phyloP scores from a whole-genome alignment of 495 filamentous ascomycete genomes.

The Penicillium coprophilum region DNA sequence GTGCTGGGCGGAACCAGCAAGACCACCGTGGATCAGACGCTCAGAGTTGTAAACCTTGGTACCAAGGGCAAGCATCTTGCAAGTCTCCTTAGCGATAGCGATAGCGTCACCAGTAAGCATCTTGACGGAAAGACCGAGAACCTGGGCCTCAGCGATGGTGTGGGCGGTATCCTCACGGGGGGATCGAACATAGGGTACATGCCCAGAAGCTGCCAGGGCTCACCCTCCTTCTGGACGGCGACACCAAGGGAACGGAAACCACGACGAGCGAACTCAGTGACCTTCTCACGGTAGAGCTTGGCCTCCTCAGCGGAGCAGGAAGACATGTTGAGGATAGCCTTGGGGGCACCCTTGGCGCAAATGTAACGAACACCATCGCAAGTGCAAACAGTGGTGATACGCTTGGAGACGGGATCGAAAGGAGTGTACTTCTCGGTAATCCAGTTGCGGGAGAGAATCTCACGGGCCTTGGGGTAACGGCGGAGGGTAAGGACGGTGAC shows the following conservation, averaged over 20 bases:
- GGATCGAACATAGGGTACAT: constrained; percentile 80
- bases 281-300: constrained; percentile 66
- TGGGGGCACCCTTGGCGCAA: constrained; percentile 73
- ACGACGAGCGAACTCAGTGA: constrained; percentile 71
- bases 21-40: constrained; percentile 71
- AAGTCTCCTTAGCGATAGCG: constrained; percentile 77
- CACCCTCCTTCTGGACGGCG: constrained; percentile 65
- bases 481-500: constrained; percentile 72
- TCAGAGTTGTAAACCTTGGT: constrained; percentile 80
- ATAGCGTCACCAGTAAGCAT: constrained; percentile 81
- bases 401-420: constrained; percentile 78
- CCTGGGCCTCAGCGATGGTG: constrained; percentile 74
- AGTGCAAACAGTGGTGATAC: constrained; percentile 66
- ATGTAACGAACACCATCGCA: constrained; percentile 66
- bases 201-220: constrained; percentile 67
- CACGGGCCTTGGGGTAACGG: constrained; percentile 70
- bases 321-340: constrained; percentile 66
- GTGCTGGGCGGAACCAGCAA: constrained; percentile 69
- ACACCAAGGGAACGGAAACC: constrained; percentile 82
- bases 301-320: constrained; percentile 64
- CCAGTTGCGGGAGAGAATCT: constrained; percentile 69
- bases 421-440: constrained; percentile 73
- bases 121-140: constrained; percentile 74
- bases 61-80: constrained; percentile 74
- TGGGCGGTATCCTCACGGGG: constrained; percentile 74